These are phyloP conservation scores for Geotrichum phurueaensis DNA, from an alignment of 1,139 yeast genomes.

Conservation along the genomic window DNA sequence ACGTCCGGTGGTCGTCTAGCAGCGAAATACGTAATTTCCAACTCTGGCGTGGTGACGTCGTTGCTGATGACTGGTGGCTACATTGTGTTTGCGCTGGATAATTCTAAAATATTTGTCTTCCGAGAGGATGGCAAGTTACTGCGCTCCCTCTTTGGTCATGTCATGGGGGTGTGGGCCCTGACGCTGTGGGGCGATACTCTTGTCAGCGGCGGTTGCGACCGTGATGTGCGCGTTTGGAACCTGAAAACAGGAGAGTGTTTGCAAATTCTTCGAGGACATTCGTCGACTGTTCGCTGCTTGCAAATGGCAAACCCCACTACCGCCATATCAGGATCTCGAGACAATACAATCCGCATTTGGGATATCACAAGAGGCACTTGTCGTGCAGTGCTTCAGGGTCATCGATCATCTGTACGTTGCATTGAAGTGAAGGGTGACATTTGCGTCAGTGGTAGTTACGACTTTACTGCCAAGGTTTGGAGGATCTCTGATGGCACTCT, in stretches of 20 bases:
- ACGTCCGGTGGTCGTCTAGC: conserved; percentile 39
- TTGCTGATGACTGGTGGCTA: conserved; percentile 36
- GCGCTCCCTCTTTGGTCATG: conserved; percentile 78
- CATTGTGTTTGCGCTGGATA: conserved; percentile 41
- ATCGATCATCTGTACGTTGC: conserved; percentile 70
- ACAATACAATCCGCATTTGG: conserved; percentile 88
- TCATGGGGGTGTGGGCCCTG: conserved; percentile 97
- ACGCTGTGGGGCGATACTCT: conserved; percentile 72
- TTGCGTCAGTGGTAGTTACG: conserved; percentile 71
- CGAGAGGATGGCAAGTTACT: conserved; percentile 61
- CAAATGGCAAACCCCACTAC: conserved; percentile 69
- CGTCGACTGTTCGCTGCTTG: conserved; percentile 88
- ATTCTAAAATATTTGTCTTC: conserved; percentile 41
- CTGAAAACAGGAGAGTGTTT: conserved; percentile 66
- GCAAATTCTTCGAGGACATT: conserved; percentile 81
- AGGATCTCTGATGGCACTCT: conserved; percentile 70
- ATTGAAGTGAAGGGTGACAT: conserved; percentile 49
- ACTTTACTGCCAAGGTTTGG: conserved; percentile 86
- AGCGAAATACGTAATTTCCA: conserved; percentile 37
- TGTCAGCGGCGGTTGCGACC: conserved; percentile 85
- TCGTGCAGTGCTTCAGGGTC: conserved; percentile 65
- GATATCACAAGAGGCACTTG: conserved; percentile 74
- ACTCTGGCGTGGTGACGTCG: conserved; percentile 39
- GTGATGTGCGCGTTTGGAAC: conserved; percentile 90
- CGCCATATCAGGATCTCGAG: conserved; percentile 84